Conservation (phyloP, 306 rosid genomes). For the Dalbergia oliveri region DNA sequence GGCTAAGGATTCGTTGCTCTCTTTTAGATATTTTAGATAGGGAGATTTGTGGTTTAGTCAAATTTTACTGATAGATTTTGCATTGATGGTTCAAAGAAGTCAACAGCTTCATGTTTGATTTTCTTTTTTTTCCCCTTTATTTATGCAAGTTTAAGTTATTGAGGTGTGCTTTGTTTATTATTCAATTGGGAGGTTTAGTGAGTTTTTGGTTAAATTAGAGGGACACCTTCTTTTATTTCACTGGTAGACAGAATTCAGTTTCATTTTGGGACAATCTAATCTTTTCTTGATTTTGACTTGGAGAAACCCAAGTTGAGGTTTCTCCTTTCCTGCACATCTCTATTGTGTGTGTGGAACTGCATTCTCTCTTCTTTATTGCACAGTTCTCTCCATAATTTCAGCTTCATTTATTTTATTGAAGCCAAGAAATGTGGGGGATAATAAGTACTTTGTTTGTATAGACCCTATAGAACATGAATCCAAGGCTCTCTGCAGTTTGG, state of each 20-base stretch:
- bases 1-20: conserved; percentile 46
- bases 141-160: conserved; percentile 41
- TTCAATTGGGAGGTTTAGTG: conserved; percentile 49
- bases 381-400: conserved; percentile 29
- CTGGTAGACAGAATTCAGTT: conserved; percentile 46
- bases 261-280: conserved; percentile 54
- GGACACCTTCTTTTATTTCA: conserved; percentile 46
- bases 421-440: conserved; percentile 24
- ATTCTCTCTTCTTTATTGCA: conserved; percentile 36
- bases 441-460: conserved; percentile 3
- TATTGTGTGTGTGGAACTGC: conserved; percentile 46
- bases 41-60: conserved; percentile 57
- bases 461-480: conserved; percentile 35
- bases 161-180: conserved; percentile 42
- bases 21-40: conserved; percentile 50
- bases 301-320: conserved; percentile 63
- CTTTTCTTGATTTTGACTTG: conserved; percentile 49
- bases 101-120: conserved; percentile 40
- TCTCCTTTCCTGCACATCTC: conserved; percentile 55
- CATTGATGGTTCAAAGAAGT: conserved; percentile 52
- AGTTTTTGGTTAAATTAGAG: conserved; percentile 57
- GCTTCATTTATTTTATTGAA: conserved; percentile 38
- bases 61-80: conserved; percentile 51
- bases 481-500: conserved; percentile 24
- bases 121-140: conserved; percentile 19